These are phyloP conservation scores for Penicillium malachiteum DNA, from an alignment of 495 filamentous ascomycete species.

Conservation along the genomic window DNA sequence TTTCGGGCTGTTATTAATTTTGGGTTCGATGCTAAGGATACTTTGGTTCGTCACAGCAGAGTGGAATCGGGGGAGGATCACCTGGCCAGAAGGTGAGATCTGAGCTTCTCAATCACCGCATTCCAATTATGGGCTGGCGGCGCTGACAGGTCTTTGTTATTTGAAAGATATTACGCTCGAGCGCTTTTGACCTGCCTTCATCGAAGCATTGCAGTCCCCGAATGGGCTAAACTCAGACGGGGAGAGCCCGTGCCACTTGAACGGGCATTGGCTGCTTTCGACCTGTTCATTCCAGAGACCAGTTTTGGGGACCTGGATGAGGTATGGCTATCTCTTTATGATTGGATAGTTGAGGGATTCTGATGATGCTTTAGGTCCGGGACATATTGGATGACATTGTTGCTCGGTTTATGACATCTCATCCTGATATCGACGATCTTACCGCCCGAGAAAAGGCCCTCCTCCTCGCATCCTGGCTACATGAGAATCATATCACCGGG, in stretches of 20 bases:
- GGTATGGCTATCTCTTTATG: conserved; percentile 39
- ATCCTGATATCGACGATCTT: conserved; percentile 49
- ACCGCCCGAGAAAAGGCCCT: conserved; percentile 65
- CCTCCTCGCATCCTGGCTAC: conserved; percentile 64
- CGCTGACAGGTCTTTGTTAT: conserved; percentile 11
- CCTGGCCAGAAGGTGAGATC: conserved; percentile 70
- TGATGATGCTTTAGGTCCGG: conserved; percentile 49
- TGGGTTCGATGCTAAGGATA: conserved; percentile 89
- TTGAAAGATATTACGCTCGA: conserved; percentile 67
- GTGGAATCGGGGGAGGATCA: conserved; percentile 68
- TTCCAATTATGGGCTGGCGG: not conserved
- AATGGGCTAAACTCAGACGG: conserved; percentile 63
- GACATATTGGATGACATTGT: conserved; percentile 63
- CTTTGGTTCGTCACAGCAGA: conserved; percentile 63
- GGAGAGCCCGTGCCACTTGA: conserved; percentile 63
- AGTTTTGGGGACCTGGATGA: conserved; percentile 70
- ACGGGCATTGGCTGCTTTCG: conserved; percentile 74
- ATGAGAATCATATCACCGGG: conserved; percentile 64
- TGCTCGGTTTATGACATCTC: conserved; percentile 44
- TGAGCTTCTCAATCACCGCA: not conserved
- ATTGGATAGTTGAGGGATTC: conserved; percentile 6
- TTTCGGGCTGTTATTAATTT: conserved; percentile 64
- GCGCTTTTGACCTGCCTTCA: conserved; percentile 77
- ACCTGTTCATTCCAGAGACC: conserved; percentile 78
- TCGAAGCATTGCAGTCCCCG: conserved; percentile 69